phyloP scores from a whole-genome alignment of 176 grass and related monocot species.

The Oryza longistaminata region DNA sequence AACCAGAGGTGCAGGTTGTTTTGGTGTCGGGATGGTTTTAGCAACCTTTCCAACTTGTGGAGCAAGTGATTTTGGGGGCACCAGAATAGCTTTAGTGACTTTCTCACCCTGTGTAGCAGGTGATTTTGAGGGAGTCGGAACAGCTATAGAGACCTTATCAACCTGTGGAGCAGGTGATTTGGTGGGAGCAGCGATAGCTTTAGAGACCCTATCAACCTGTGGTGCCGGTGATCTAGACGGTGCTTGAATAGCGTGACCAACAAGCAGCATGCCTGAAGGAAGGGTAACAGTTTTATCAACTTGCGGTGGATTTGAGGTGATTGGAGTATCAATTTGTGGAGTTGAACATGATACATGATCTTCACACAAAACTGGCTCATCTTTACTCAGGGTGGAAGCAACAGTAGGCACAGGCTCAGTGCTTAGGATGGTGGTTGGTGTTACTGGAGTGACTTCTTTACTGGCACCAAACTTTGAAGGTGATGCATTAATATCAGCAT shows the following conservation, averaged over 20 bases:
- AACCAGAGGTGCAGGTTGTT: constrained; percentile 10
- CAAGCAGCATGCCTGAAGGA: background rate
- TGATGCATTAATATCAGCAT: constrained; percentile 23
- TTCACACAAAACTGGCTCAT: constrained; percentile 37
- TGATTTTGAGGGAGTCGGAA: constrained; percentile 26
- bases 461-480: constrained; percentile 1
- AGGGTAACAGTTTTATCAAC: constrained; percentile 36
- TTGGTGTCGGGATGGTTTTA: constrained; percentile 9
- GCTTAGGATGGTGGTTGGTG: constrained; percentile 15
- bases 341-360: constrained; percentile 39
- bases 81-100: constrained; percentile 36
- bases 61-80: constrained; percentile 20
- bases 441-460: constrained; percentile 33
- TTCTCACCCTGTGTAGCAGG: constrained; percentile 40
- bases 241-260: constrained; percentile 18
- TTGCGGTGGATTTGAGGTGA: constrained; percentile 1
- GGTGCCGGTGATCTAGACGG: background rate
- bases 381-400: constrained; percentile 26
- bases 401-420: constrained; percentile 33
- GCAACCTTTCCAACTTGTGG: constrained; percentile 33
- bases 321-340: constrained; percentile 31
- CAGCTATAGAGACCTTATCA: constrained; percentile 31
- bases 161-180: constrained; percentile 22
- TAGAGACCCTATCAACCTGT: background rate
- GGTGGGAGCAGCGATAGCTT: constrained; percentile 7